Evolutionary conservation across 441 rosid genomes (phyloP), one percentile per base, ranked within the genome.

Genomic region (Aleurites moluccanus): DNA sequence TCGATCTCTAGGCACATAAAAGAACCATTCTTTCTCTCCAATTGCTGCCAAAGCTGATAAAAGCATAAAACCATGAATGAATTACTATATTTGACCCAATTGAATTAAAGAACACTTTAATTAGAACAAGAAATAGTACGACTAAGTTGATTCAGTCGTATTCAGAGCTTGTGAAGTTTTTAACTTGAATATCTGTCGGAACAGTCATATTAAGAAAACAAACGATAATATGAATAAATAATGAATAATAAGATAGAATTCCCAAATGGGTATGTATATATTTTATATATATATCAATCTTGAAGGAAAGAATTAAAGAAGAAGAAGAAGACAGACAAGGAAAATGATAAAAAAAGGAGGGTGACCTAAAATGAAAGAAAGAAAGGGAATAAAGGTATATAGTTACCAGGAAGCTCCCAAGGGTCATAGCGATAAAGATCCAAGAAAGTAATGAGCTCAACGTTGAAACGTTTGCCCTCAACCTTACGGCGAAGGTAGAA

Each of bases 401-500:
- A 56, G 15, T 11, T 15, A 96, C 99, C 99, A 20, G 99, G 99
- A 79, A 96, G 99, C 69, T 96, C 98, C 99, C 99, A 96, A 72
- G 99, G 99, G 89, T 96, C 99, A 82, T 92, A 90, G 76, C 97
- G 97, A 86, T 96, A 96, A 74, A 96, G 99, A 86, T 96, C 99
- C 61, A 96, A 92, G 85, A 91, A 93, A 86, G 98, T 92, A 73
- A 96, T 96, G 84, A 93, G 97, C 77, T 96, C 99, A 23, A 93
- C 97, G 42, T 93, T 93, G 88, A 96, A 96, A 40, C 90, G 96
- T 79, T 96, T 96, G 88, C 99, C 99, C 91, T 96, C 98, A 0
- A 96, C 98, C 91, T 96, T 96, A 79, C 99, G 97, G 86, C 99
- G 99, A 83, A 96, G 99, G 87, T 96, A 96, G 87, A 96, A 96